Evolutionary conservation across 1,139 yeast species (phyloP).

Genomic region (Suhomyces panamericanus): DNA sequence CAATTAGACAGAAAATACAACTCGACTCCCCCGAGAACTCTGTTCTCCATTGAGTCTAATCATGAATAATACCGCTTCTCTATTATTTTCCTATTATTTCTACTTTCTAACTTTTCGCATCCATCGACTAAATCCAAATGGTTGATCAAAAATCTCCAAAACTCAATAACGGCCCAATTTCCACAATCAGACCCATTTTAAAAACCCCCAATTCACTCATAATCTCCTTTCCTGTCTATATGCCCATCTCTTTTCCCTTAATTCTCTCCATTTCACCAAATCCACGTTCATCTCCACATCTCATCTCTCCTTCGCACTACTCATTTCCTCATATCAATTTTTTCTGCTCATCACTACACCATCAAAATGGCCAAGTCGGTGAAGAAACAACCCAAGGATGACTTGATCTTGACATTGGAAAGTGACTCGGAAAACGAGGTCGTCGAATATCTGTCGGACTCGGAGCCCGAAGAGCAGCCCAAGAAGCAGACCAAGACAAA

Average conservation of each 20-base stretch:
- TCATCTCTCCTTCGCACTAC: conserved; percentile 5
- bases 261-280: not conserved
- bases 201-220: not conserved
- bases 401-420: conserved; percentile 37
- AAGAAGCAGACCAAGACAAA: not conserved
- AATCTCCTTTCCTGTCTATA: not conserved
- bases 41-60: too few species aligned
- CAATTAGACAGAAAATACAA: too few species aligned
- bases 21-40: too few species aligned
- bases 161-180: too few species aligned
- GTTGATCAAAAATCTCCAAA: too few species aligned
- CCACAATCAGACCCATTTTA: too few species aligned
- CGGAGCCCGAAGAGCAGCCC: conserved; percentile 21
- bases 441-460: conserved; percentile 17
- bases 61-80: too few species aligned
- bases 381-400: conserved; percentile 21
- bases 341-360: conserved; percentile 9
- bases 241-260: not conserved
- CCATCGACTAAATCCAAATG: too few species aligned
- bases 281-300: not conserved
- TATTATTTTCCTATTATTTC: too few species aligned
- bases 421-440: conserved; percentile 63
- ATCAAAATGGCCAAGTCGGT: conserved; percentile 19
- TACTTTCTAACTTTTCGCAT: not conserved
- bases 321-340: conserved; percentile 2